Conservation (phyloP, 441 rosid species). For the Erysimum pusillum region DNA sequence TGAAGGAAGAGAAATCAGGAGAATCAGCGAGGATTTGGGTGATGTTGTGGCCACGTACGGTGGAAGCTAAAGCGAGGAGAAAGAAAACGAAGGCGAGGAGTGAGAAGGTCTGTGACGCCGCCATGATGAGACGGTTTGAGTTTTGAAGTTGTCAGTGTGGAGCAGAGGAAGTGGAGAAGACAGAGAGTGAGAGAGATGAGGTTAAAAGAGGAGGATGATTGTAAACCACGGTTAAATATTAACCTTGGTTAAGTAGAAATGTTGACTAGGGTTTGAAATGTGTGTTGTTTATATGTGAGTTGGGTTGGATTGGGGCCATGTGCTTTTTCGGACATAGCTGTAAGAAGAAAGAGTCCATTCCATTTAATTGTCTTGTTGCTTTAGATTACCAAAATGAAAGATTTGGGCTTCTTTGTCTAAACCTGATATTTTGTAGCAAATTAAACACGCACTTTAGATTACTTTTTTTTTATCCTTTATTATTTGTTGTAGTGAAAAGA, state of each 20-base stretch:
- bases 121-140: slow-evolving; percentile 42
- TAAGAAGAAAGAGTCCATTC: slow-evolving; percentile 44
- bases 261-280: slow-evolving; percentile 39
- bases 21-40: slow-evolving; percentile 68
- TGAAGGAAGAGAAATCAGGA: slow-evolving; percentile 80
- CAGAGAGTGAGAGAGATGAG: neutral
- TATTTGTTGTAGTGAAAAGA: too few species aligned
- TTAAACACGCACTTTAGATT: neutral
- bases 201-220: slow-evolving; percentile 28
- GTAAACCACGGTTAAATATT: slow-evolving; percentile 1
- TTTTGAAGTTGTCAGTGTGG: slow-evolving; percentile 27
- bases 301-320: slow-evolving; percentile 51
- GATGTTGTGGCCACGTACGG: slow-evolving; percentile 66
- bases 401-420: slow-evolving; percentile 34
- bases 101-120: slow-evolving; percentile 27
- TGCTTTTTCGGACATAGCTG: slow-evolving; percentile 54
- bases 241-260: slow-evolving; percentile 36
- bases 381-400: slow-evolving; percentile 35
- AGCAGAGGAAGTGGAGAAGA: slow-evolving; percentile 41
- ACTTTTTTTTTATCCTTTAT: neutral
- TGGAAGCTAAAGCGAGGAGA: slow-evolving; percentile 43
- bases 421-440: neutral
- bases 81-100: slow-evolving; percentile 49
- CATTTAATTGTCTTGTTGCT: slow-evolving; percentile 32
- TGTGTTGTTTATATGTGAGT: slow-evolving; percentile 43